Evolutionary conservation across 1,284 basidiomycete genomes (phyloP).

Genomic region (Rhodotorula sp.): DNA sequence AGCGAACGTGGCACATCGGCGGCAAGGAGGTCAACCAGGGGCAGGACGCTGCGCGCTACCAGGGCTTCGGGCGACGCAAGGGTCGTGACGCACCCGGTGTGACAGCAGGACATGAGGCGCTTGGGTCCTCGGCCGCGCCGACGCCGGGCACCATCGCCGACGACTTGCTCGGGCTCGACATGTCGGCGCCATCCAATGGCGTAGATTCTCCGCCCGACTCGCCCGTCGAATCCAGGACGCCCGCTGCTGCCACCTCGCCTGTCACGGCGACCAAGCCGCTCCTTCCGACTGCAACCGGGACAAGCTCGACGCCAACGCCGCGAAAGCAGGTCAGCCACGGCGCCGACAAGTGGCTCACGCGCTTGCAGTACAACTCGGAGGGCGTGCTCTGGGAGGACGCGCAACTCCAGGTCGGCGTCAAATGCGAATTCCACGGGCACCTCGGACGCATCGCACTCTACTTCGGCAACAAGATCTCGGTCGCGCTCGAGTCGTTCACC

Average conservation of each 20-base stretch:
- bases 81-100: constrained; percentile 22
- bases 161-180: constrained; percentile 78
- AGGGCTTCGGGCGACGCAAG: constrained; percentile 53
- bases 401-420: constrained; percentile 92
- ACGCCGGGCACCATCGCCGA: constrained; percentile 46
- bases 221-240: not conserved
- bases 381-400: constrained; percentile 95
- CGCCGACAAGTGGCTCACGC: constrained; percentile 72
- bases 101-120: constrained; percentile 3
- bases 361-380: constrained; percentile 75
- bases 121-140: not conserved
- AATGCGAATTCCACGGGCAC: constrained; percentile 91
- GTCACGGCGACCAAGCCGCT: constrained; percentile 49
- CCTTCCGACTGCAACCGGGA: constrained; percentile 9
- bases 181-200: constrained; percentile 50
- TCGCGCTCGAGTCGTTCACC: constrained; percentile 83
- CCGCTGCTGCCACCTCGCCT: constrained; percentile 2
- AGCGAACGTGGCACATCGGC: constrained; percentile 92
- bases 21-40: constrained; percentile 87
- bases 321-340: constrained; percentile 47
- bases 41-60: constrained; percentile 61
- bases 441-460: constrained; percentile 89
- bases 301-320: constrained; percentile 31
- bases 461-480: constrained; percentile 87
- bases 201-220: not conserved